Evolutionary conservation across 495 filamentous ascomycete genomes (phyloP), one percentile per base, ranked within the genome.

Genomic region (Tricharina praecox): DNA sequence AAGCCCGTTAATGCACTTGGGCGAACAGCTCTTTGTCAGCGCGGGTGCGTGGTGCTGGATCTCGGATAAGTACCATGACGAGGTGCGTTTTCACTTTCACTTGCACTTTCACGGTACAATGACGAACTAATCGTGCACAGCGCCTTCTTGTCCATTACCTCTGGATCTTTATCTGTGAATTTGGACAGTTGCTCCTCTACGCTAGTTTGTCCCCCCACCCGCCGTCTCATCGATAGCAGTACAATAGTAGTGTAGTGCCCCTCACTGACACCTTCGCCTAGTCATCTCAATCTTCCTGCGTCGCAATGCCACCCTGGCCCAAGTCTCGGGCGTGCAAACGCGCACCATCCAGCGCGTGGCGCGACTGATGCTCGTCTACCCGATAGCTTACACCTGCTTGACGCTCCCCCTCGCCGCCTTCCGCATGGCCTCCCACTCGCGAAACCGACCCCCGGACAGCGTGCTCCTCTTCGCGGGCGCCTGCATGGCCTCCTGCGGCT

Each of bases 401-500:
- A 46, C 43, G 16, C 43, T 46, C 15, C 43, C 43, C 1, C 43
- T 46, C 28, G 43, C 43, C n/a, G 43, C 43, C 43, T 33, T 10
- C 13, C 43, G 43, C 8, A 46, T 46, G 43, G 25, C 43, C 43
- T 13, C 43, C 43, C 26, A 15, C 18, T 33, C 43, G n/a, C 26
- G 43, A 8, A 62, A 61, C 32, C 48, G 65, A 0, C 70, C 78
- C 0, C 68, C 67, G 15, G 54, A 79, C 13, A 60, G 62, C 0
- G 82, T 78, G 53, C 81, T 81, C 63, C 77, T 72, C 62, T 64
- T 74, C 30, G 78, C 81, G 0, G 82, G 81, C n/a, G 70, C 75
- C 0, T 66, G 85, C 48, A 81, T 84, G 41, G 76, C 78, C 8
- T 77, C 70, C 48, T 82, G 79, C 54, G 82, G 82, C 23, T 76